These are phyloP conservation scores for Quercus cerris DNA, from an alignment of 306 rosid genomes.

Conservation along the genomic window DNA sequence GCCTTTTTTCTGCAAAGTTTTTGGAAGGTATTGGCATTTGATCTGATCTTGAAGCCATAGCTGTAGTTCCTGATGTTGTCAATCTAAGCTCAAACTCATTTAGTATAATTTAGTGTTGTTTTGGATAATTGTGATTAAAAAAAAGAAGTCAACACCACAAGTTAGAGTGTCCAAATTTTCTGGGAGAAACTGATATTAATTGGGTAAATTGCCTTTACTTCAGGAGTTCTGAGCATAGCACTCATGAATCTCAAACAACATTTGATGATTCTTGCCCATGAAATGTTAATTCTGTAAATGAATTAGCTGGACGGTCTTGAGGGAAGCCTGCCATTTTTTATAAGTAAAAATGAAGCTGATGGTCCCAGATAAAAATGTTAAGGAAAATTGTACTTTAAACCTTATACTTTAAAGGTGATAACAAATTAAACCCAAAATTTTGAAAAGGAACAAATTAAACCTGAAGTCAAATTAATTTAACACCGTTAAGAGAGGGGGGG, in stretches of 20 bases:
- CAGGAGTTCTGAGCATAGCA: too few species aligned
- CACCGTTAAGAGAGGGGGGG: too few species aligned
- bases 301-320: background rate
- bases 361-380: too few species aligned
- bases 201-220: too few species aligned
- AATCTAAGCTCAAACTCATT: background rate
- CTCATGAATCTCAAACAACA: too few species aligned
- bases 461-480: too few species aligned
- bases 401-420: too few species aligned
- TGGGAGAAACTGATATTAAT: background rate
- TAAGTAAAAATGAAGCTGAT: background rate
- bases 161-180: background rate
- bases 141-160: background rate
- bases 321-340: background rate
- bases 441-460: too few species aligned
- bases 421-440: too few species aligned
- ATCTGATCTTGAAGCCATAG: constrained; percentile 4
- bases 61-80: constrained; percentile 6
- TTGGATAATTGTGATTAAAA: background rate
- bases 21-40: background rate
- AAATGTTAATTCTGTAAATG: background rate
- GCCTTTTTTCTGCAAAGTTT: background rate
- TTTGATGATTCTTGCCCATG: too few species aligned
- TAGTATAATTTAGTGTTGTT: background rate
- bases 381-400: too few species aligned